Base-by-base conservation (phyloP, 345 rosid genomes). In the Heritiera littoralis region DNA sequence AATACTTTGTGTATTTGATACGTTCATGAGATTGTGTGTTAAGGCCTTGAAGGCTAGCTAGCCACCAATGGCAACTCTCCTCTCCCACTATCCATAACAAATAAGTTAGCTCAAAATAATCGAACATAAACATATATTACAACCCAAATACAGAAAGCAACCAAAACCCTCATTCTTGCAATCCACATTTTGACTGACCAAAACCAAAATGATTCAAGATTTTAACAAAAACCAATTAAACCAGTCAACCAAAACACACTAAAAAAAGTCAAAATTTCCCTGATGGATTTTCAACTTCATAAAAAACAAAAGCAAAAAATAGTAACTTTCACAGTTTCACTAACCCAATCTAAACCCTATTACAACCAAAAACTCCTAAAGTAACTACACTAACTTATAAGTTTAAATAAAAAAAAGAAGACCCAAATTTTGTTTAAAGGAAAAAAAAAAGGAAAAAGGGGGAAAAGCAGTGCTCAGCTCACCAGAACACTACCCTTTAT, bases 401-500 rank as follows among this genome's bases (percentile, higher is more conserved):
- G 18, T 41, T 6, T 23, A 23, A 23, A 23, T 23, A 23, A 23
- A 7, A 67, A 67, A n/a, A 67, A n/a, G 41, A 41, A 43, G 13
- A 67, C 52, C 15, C 54, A 68, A 68, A 68, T 20, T 68, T 17
- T 35, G 2, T 35, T 35, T 35, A 1, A 1, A 1, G 3, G 3
- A 9, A n/a, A 40, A 20, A 58, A 13, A 38, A 1, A 41, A 1
- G 0, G 9, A 52, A 0, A 14, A 58, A 10, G 17, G 10, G 40
- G 1, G 28, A 30, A 55, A 5, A 8, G 18, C 30, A 38, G 11
- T 35, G 46, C 45, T 69, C 52, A 15, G 48, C 66, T 58, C 35
- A 13, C 64, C 67, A 56, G 48, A 40, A 58, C 49, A 3, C 81
- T 84, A 72, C 74, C 84, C 84, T 83, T 83, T 87, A 80, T 88